A percentile compares a stretch with the other conserved stretches of the same genome.
phyloP scores from a whole-genome alignment of 345 rosid species.

The Eucalyptus grandis region DNA sequence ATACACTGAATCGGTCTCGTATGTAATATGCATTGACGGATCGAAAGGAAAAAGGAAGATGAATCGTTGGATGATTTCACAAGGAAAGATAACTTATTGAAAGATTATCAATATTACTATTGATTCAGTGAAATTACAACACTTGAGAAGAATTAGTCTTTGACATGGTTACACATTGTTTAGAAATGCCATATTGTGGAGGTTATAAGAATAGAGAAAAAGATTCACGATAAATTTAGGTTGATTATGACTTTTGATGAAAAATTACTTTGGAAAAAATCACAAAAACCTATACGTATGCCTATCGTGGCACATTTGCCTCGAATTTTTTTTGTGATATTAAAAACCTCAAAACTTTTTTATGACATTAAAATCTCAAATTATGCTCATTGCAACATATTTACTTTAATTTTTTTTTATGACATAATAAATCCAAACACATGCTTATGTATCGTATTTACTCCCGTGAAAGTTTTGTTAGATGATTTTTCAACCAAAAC shows the following conservation, averaged over 20 bases:
- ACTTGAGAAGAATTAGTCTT: neutral
- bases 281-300: no score
- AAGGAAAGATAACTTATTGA: neutral
- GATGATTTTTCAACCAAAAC: no score
- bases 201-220: neutral
- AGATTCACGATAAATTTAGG: neutral
- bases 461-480: fast-evolving
- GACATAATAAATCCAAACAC: neutral
- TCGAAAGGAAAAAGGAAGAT: neutral
- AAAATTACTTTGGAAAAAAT: neutral
- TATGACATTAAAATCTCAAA: neutral
- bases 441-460: no score
- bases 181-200: neutral
- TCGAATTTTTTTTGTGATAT: no score
- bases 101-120: neutral
- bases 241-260: neutral
- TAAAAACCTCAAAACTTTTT: no score
- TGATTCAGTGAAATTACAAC: neutral
- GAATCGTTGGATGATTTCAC: neutral
- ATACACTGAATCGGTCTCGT: neutral
- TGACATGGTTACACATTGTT: neutral
- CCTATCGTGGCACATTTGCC: no score
- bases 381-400: neutral
- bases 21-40: neutral
- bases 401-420: no score